Percentiles rank a stretch among this genome's conserved stretches.
Evolutionary conservation across 2,329 filamentous ascomycete species (phyloP).

Genomic region (Penicillium hesseltinei): DNA sequence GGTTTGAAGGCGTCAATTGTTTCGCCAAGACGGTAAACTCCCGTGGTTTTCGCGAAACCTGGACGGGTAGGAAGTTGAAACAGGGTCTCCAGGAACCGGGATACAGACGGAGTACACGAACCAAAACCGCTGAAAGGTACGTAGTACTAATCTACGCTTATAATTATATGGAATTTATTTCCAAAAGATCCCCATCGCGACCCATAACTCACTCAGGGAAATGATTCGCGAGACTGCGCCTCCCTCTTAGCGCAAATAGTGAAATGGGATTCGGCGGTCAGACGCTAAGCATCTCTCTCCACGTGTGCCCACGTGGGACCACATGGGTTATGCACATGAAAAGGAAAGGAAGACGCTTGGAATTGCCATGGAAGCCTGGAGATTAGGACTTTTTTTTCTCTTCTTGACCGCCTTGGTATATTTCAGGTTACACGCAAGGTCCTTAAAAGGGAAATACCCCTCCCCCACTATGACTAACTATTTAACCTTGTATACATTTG

Average conservation of each 20-base stretch:
- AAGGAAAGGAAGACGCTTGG: slow-evolving; percentile 26
- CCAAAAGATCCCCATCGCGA: not conserved
- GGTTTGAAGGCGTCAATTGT: not conserved
- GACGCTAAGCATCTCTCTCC: slow-evolving; percentile 27
- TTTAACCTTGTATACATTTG: not conserved
- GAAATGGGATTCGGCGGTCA: slow-evolving; percentile 14
- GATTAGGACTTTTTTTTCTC: not conserved
- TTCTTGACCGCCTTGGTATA: not conserved
- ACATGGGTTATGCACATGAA: slow-evolving; percentile 30
- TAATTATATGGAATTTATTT: not conserved
- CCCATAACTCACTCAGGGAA: not conserved
- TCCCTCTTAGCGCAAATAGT: slow-evolving; percentile 13
- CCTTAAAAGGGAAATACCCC: not conserved
- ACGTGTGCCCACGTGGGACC: slow-evolving; percentile 39
- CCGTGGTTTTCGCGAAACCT: not conserved
- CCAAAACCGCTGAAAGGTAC: not conserved
- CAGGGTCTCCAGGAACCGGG: not conserved
- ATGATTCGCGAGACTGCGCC: slow-evolving; percentile 11
- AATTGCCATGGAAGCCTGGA: slow-evolving; percentile 25
- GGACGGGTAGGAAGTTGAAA: not conserved
- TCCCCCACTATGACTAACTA: slow-evolving; percentile 1
- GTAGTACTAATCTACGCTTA: not conserved
- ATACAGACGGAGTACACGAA: not conserved
- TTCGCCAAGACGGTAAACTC: not conserved
- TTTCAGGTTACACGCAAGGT: not conserved